These are phyloP conservation scores for Jackrogersella multiformis DNA, from an alignment of 495 filamentous ascomycete species.

Conservation along the genomic window DNA sequence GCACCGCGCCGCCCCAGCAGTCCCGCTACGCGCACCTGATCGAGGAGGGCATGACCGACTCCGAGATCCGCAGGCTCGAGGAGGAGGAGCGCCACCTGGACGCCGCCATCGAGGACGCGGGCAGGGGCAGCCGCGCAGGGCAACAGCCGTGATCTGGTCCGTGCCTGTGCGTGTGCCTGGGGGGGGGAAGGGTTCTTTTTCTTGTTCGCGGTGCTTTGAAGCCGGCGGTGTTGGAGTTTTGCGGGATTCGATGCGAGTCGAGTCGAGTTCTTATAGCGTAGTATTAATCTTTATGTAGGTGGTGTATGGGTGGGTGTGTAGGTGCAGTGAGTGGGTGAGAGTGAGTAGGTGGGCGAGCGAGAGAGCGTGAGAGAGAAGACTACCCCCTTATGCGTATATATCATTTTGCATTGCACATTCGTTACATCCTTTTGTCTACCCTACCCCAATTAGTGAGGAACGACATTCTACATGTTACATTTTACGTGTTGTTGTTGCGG, in stretches of 20 bases:
- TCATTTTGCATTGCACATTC: constrained; percentile 21
- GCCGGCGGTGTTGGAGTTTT: neutral
- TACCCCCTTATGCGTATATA: constrained; percentile 31
- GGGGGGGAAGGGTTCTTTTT: too few species aligned
- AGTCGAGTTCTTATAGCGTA: constrained; percentile 23
- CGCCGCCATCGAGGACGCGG: constrained; percentile 56
- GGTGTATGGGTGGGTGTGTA: neutral
- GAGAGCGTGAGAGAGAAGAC: neutral
- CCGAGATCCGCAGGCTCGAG: constrained; percentile 57
- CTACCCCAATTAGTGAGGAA: too few species aligned
- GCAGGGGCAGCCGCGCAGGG: constrained; percentile 30
- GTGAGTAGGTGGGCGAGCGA: neutral
- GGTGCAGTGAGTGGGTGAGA: neutral
- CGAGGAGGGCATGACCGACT: constrained; percentile 62
- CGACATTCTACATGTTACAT: too few species aligned
- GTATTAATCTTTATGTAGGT: constrained; percentile 26
- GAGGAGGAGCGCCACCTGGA: constrained; percentile 61
- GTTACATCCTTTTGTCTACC: constrained; percentile 14
- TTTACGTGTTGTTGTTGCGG: neutral
- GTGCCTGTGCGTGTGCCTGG: too few species aligned
- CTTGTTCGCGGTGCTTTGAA: neutral
- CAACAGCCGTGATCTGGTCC: neutral
- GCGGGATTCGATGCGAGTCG: too few species aligned
- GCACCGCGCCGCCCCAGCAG: constrained; percentile 35
- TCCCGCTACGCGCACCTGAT: constrained; percentile 57